A percentile compares a stretch with the other conserved stretches of the same genome.
These are phyloP conservation scores for Neurospora pannonica DNA, from an alignment of 495 filamentous ascomycete genomes.

Conservation along the genomic window DNA sequence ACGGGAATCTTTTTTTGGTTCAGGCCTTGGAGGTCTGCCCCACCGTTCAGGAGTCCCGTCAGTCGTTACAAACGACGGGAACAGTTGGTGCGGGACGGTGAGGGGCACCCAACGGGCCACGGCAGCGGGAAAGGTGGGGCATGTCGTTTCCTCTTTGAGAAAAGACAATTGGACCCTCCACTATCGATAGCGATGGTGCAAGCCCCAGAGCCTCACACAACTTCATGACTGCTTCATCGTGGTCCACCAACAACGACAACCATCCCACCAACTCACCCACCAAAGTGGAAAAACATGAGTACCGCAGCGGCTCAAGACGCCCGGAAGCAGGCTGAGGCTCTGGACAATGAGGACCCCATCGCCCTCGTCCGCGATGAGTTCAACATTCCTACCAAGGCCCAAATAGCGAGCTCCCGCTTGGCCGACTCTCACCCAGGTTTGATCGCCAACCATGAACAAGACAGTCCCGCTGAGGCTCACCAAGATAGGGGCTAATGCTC, in stretches of 20 bases:
- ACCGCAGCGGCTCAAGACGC: constrained; percentile 3
- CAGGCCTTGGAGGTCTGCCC: not conserved
- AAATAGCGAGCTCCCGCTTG: constrained; percentile 60
- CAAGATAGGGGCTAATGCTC: constrained; percentile 4
- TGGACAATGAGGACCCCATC: constrained; percentile 65
- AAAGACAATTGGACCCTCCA: not conserved
- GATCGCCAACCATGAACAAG: constrained; percentile 12
- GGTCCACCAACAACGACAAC: not conserved
- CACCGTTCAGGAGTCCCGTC: not conserved
- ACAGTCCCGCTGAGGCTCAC: not conserved
- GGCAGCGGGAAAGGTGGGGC: not conserved
- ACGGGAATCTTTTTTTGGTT: not conserved
- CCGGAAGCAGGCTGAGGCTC: constrained; percentile 12
- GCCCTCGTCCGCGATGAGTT: constrained; percentile 65
- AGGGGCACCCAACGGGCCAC: not conserved
- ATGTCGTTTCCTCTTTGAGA: not conserved
- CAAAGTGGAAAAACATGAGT: constrained; percentile 7
- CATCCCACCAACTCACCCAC: not conserved
- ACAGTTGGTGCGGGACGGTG: not conserved
- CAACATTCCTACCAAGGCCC: constrained; percentile 69
- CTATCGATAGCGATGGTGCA: not conserved
- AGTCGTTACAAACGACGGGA: not conserved
- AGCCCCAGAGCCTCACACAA: not conserved
- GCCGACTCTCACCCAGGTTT: constrained; percentile 22
- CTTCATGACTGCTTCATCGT: not conserved